Base-by-base conservation (phyloP, 2,329 filamentous ascomycete species). In the Hypoxylon sp. region DNA sequence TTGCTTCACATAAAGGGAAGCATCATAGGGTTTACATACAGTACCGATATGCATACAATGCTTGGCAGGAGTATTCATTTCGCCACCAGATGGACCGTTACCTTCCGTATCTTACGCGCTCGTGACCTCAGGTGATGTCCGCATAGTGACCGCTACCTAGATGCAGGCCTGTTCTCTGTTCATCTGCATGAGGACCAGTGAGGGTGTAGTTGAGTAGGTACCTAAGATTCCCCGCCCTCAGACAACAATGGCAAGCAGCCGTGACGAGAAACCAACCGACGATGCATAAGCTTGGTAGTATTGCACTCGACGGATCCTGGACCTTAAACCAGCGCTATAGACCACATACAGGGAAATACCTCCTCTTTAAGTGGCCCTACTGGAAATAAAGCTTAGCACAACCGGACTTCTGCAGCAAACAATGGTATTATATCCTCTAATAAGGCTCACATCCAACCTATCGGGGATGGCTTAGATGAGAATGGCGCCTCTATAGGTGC, bases 221-320 rank as follows among this genome's bases (percentile, higher is more conserved):
- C n/a, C n/a, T n/a, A n/a, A n/a, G n/a, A n/a, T 63, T 65, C 58
- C 62, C 65, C 62, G 55, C 59, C 28, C 42, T 50, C 30, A 16
- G 26, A 46, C n/a, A 38, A 40, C 12, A 22, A 55, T 20, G 14
- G 32, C 33, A 32, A 60, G 38, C 24, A 42, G 20, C 16, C 45
- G 44, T 59, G 58, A 53, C 40, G 51, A 50, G 49, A 14, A 40
- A 28, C 44, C 28, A 51, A 42, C 24, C 22, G 46, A 46, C 51
- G 33, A 48, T 20, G 38, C 22, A 30, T 36, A 30, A 42, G 51
- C 38, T 33, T 45, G 42, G 51, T 55, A 54, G 52, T 40, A 46
- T 50, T 54, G 24, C 46, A 30, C n/a, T 40, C 28, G 56, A 26
- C 45, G 28, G 16, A 48, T 38, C 64, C 56, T 24, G 33, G 48